Evolutionary conservation across 2,329 filamentous ascomycete species (phyloP).

Genomic region (Alternaria infectoria): DNA sequence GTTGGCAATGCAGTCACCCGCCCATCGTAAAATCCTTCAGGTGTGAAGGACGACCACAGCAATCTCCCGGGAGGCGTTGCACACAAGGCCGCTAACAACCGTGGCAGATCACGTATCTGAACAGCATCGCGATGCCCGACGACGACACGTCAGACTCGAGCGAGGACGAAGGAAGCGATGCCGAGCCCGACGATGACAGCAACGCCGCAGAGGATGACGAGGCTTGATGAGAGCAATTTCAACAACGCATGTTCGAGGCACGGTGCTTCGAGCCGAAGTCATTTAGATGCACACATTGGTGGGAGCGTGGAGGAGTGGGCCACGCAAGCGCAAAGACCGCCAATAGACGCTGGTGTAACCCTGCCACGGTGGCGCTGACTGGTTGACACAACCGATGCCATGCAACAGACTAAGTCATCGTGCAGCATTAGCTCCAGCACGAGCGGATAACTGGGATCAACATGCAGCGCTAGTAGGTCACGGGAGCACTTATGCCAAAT

Average conservation of each 20-base stretch:
- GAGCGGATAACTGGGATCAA: neutral
- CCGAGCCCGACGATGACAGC: constrained; percentile 17
- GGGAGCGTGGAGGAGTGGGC: constrained; percentile 17
- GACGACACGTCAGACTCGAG: constrained; percentile 41
- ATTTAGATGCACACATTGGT: constrained; percentile 5
- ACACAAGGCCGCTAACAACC: constrained; percentile 26
- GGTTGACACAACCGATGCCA: constrained; percentile 25
- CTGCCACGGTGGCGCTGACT: constrained; percentile 23
- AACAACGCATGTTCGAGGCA: constrained; percentile 26
- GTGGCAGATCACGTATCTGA: constrained; percentile 57
- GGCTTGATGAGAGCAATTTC: constrained; percentile 17
- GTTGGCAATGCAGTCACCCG: constrained; percentile 44
- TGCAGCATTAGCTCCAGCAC: constrained; percentile 11
- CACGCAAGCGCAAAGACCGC: constrained; percentile 27
- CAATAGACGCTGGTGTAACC: constrained; percentile 32
- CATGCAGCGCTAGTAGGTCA: constrained; percentile 28
- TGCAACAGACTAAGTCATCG: constrained; percentile 13
- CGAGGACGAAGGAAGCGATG: constrained; percentile 34
- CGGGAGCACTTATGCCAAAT: neutral
- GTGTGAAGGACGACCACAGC: neutral
- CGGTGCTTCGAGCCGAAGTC: constrained; percentile 13
- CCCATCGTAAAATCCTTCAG: constrained; percentile 12
- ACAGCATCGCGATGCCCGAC: constrained; percentile 59
- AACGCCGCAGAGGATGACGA: constrained; percentile 15
- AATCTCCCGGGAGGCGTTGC: neutral